These are phyloP conservation scores for Apiotrichum porosum DNA, from an alignment of 1,284 basidiomycete genomes.

Conservation along the genomic window DNA sequence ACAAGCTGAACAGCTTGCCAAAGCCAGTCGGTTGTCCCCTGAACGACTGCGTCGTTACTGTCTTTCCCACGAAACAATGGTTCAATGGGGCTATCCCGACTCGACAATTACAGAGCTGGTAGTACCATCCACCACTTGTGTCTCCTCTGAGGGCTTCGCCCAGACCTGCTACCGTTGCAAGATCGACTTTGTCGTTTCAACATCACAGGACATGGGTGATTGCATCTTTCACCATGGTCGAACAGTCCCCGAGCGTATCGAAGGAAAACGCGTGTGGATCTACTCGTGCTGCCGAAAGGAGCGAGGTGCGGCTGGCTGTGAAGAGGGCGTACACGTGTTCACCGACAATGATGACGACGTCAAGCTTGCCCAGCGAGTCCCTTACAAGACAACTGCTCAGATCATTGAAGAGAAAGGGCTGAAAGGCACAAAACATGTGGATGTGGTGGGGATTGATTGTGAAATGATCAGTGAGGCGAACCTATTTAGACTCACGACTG, in stretches of 20 bases:
- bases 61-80: conserved; percentile 58
- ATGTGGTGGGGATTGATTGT: conserved; percentile 77
- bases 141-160: conserved; percentile 54
- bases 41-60: conserved; percentile 56
- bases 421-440: conserved; percentile 29
- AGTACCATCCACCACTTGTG: conserved; percentile 40
- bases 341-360: conserved; percentile 54
- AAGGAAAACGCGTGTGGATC: conserved; percentile 42
- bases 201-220: conserved; percentile 55
- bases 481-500: neutral
- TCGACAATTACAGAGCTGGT: conserved; percentile 7
- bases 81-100: conserved; percentile 67
- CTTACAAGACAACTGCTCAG: conserved; percentile 59
- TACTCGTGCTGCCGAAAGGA: conserved; percentile 52
- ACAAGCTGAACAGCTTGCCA: conserved; percentile 59
- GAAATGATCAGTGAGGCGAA: conserved; percentile 80
- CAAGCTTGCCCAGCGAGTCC: conserved; percentile 65
- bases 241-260: conserved; percentile 32
- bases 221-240: conserved; percentile 82
- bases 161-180: conserved; percentile 73
- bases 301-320: conserved; percentile 51
- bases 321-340: conserved; percentile 34
- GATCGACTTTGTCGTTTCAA: conserved; percentile 59
- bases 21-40: conserved; percentile 57
- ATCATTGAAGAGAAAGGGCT: conserved; percentile 6